Evolutionary conservation across 1,139 yeast genomes (phyloP).

Genomic region (Yamadazyma trypodendri): DNA sequence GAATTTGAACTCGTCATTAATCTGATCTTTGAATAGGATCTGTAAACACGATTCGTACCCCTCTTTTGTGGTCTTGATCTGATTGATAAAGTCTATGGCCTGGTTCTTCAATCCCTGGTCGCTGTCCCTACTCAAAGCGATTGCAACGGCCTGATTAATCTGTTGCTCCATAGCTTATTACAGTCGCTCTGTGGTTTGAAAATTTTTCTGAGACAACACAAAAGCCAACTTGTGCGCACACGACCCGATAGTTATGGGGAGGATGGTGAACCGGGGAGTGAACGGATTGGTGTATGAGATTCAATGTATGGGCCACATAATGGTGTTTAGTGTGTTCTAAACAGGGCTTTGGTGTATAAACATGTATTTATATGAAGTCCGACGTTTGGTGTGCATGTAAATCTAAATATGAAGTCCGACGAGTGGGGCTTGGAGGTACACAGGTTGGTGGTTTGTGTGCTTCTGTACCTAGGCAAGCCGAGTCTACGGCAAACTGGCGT

Average conservation of each 20-base stretch:
- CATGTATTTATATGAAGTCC: no score
- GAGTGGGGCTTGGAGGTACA: no score
- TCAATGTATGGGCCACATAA: no score
- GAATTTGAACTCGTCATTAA: slow-evolving; percentile 61
- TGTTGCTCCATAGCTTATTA: slow-evolving; percentile 16
- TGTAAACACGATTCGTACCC: slow-evolving; percentile 80
- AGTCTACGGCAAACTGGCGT: slow-evolving; percentile 38
- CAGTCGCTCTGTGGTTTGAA: slow-evolving; percentile 3
- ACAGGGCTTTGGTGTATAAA: neutral
- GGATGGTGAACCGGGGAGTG: no score
- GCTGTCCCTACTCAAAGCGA: slow-evolving; percentile 79
- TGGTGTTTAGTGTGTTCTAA: neutral
- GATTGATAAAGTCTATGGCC: slow-evolving; percentile 78
- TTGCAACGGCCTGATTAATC: slow-evolving; percentile 88
- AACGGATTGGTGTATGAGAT: no score
- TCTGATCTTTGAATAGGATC: slow-evolving; percentile 39
- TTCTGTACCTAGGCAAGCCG: no score
- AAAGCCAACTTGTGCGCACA: neutral
- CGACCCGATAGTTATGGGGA: no score
- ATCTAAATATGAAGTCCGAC: no score
- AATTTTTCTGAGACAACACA: slow-evolving; percentile 6
- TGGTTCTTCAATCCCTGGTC: slow-evolving; percentile 71
- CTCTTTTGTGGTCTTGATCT: slow-evolving; percentile 69
- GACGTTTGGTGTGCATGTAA: no score
- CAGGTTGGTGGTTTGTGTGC: no score